Evolutionary conservation across 2,329 filamentous ascomycete species (phyloP).

Genomic region (Colletotrichum magnum): DNA sequence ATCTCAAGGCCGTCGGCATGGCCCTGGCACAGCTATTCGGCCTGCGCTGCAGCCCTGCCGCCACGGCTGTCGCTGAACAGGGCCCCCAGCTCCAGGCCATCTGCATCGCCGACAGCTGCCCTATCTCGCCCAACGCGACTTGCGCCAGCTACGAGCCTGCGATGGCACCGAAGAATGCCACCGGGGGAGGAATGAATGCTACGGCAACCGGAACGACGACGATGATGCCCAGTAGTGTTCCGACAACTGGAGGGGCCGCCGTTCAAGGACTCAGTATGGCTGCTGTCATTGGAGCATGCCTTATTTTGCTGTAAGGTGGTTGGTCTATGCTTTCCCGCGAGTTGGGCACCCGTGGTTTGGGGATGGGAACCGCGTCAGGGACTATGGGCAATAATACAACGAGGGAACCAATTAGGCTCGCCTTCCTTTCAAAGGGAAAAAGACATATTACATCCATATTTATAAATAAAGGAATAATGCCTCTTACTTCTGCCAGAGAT

Average conservation of each 20-base stretch:
- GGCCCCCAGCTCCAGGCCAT: constrained; percentile 67
- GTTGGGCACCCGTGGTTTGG: too few species aligned
- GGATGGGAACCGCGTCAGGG: too few species aligned
- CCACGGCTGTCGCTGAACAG: constrained; percentile 60
- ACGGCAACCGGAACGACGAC: constrained; percentile 12
- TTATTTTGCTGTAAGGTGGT: too few species aligned
- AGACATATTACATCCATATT: too few species aligned
- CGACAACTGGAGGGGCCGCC: constrained; percentile 18
- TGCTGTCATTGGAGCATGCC: background rate
- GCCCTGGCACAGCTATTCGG: constrained; percentile 66
- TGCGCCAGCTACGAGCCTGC: constrained; percentile 61
- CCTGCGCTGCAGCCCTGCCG: constrained; percentile 63
- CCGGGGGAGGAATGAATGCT: constrained; percentile 32
- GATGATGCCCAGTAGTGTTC: constrained; percentile 12
- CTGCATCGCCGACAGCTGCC: constrained; percentile 67
- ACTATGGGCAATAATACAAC: too few species aligned
- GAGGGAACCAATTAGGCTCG: too few species aligned
- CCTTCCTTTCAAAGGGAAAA: too few species aligned
- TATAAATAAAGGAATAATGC: too few species aligned
- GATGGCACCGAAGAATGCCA: constrained; percentile 38
- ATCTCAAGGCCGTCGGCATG: constrained; percentile 63
- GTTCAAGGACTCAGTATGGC: constrained; percentile 8
- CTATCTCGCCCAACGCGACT: constrained; percentile 58
- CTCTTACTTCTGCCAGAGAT: too few species aligned
- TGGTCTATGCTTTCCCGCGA: too few species aligned